A percentile compares a stretch with the other conserved stretches of the same genome.
phyloP scores from a whole-genome alignment of 208 protist species.

The Acanthamoeba triangularis region DNA sequence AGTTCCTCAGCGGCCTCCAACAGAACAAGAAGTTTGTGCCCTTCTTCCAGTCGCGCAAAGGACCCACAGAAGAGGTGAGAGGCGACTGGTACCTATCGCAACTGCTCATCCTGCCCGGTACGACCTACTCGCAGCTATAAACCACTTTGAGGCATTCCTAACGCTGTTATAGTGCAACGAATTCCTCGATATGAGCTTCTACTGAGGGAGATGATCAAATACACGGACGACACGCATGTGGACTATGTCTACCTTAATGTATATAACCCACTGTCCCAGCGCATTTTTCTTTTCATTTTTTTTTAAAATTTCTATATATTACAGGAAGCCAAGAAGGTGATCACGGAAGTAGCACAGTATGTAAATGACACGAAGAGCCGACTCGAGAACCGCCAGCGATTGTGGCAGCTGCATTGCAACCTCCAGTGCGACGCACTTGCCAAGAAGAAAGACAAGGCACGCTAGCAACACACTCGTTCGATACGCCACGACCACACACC shows the following conservation, averaged over 20 bases:
- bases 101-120: slow-evolving; percentile 41
- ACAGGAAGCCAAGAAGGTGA: slow-evolving; percentile 35
- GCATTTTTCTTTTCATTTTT: too few relatives aligned
- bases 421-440: background rate
- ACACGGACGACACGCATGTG: background rate
- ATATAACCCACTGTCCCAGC: too few relatives aligned
- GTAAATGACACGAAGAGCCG: slow-evolving; percentile 10
- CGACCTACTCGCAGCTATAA: too few relatives aligned
- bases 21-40: slow-evolving; percentile 54
- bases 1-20: background rate
- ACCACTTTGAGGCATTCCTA: too few relatives aligned
- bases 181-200: slow-evolving; percentile 43
- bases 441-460: slow-evolving; percentile 36
- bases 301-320: too few relatives aligned
- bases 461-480: too few relatives aligned
- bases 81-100: slow-evolving; percentile 42
- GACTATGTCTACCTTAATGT: background rate
- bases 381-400: background rate
- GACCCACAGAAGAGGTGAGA: background rate
- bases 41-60: background rate
- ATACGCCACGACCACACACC: too few relatives aligned
- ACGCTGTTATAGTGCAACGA: slow-evolving; percentile 38
- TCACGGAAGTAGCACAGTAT: background rate
- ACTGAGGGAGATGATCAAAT: background rate
- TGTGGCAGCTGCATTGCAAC: slow-evolving; percentile 18